Evolutionary conservation across 163 green algal species (phyloP).

Genomic region (Trebouxia gelatinosa): DNA sequence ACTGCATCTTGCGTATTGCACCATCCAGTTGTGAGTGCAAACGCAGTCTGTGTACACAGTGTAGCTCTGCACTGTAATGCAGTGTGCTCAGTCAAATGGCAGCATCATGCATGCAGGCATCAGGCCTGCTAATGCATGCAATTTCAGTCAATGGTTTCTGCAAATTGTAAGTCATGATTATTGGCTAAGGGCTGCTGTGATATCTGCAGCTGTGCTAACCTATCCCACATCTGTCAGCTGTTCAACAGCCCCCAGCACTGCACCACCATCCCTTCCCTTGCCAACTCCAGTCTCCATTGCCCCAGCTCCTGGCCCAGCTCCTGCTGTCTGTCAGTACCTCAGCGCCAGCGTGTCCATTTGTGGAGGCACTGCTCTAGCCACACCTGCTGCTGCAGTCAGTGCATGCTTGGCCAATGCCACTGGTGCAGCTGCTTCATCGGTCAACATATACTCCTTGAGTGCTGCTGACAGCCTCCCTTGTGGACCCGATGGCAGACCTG

Average conservation of each 20-base stretch:
- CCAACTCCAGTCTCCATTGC: background rate
- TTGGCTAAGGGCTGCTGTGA: no score
- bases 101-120: no score
- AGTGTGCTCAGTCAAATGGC: no score
- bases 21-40: no score
- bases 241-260: background rate
- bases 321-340: background rate
- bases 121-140: no score
- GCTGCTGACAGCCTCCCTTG: background rate
- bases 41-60: no score
- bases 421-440: background rate
- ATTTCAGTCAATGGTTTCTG: no score
- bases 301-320: constrained; percentile 7
- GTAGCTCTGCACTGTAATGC: no score
- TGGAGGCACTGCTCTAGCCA: constrained; percentile 11
- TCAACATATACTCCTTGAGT: background rate
- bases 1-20: no score
- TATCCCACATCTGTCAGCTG: constrained; percentile 1
- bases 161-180: no score
- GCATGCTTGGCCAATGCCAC: constrained; percentile 13
- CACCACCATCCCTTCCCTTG: background rate
- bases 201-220: constrained; percentile 16
- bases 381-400: background rate
- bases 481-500: background rate
- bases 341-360: constrained; percentile 14